Evolutionary conservation across 441 rosid genomes (phyloP).

Genomic region (Gossypium laxum): DNA sequence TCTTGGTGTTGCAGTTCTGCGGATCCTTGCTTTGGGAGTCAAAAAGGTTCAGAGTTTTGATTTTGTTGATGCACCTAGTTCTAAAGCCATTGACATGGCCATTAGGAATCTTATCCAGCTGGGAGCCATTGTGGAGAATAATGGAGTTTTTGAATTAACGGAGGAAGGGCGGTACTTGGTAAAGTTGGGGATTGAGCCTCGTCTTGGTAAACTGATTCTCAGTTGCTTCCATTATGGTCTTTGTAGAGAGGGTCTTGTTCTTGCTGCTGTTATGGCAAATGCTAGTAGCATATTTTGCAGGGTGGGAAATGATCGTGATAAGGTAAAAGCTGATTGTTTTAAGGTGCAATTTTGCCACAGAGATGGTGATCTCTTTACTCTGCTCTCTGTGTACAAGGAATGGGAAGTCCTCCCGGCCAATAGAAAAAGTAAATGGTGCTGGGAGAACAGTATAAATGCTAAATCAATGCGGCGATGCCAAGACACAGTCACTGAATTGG

Average conservation of each 20-base stretch:
- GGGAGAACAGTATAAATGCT: constrained; percentile 90
- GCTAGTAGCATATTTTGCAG: constrained; percentile 84
- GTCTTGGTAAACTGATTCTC: constrained; percentile 69
- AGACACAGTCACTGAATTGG: constrained; percentile 65
- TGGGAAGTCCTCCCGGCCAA: constrained; percentile 51
- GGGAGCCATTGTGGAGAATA: constrained; percentile 47
- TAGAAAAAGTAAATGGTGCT: constrained; percentile 69
- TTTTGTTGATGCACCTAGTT: constrained; percentile 77
- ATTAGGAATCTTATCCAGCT: constrained; percentile 63
- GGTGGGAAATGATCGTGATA: constrained; percentile 62
- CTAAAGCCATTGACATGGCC: constrained; percentile 61
- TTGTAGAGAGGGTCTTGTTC: constrained; percentile 77
- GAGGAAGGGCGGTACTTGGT: constrained; percentile 51
- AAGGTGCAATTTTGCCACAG: constrained; percentile 78
- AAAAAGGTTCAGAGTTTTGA: constrained; percentile 51
- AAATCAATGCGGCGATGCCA: constrained; percentile 81
- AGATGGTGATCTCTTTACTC: constrained; percentile 72
- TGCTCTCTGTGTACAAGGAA: constrained; percentile 71
- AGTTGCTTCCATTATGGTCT: constrained; percentile 40
- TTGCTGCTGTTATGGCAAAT: constrained; percentile 87
- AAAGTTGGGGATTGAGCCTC: constrained; percentile 82
- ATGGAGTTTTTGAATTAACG: constrained; percentile 46
- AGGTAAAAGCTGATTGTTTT: constrained; percentile 65
- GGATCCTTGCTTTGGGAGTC: constrained; percentile 67
- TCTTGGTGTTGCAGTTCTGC: constrained; percentile 77